A percentile compares a stretch with the other conserved stretches of the same genome.
phyloP scores from a whole-genome alignment of 345 rosid species.

The Hypericum perforatum region DNA sequence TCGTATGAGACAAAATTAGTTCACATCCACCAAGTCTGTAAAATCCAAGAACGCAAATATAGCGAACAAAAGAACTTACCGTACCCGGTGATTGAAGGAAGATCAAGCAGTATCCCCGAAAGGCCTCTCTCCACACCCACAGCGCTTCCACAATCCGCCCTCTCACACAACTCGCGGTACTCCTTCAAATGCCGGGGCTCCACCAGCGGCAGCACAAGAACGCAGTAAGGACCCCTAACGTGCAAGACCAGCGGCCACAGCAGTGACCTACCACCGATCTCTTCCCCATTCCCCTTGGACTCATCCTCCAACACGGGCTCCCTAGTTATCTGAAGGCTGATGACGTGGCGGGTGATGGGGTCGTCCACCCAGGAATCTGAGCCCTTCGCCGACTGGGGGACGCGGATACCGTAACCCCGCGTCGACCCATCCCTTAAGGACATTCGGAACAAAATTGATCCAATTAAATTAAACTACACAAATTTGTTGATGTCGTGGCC shows the following conservation, averaged over 20 bases:
- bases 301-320: background rate
- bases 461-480: background rate
- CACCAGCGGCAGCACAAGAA: slow-evolving; percentile 68
- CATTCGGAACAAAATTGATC: background rate
- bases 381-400: slow-evolving; percentile 55
- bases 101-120: slow-evolving; percentile 77
- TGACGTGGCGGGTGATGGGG: slow-evolving; percentile 68
- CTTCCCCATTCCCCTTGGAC: slow-evolving; percentile 32
- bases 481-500: slow-evolving; percentile 2
- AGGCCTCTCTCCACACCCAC: slow-evolving; percentile 52
- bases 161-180: slow-evolving; percentile 38
- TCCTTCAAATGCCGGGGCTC: slow-evolving; percentile 57
- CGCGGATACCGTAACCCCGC: slow-evolving; percentile 66
- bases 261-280: slow-evolving; percentile 15
- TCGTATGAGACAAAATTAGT: no score
- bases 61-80: no score
- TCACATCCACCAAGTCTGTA: no score
- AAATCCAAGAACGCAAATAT: no score
- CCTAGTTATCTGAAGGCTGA: slow-evolving; percentile 37
- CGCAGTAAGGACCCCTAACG: slow-evolving; percentile 42
- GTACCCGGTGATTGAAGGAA: slow-evolving; percentile 94
- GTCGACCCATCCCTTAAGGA: slow-evolving; percentile 66
- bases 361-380: slow-evolving; percentile 97
- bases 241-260: slow-evolving; percentile 82
- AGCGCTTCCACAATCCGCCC: slow-evolving; percentile 76